Percentiles rank a stretch among this genome's conserved stretches.
phyloP scores from a whole-genome alignment of 768 basidiomycete genomes.

The Jaapia argillacea region DNA sequence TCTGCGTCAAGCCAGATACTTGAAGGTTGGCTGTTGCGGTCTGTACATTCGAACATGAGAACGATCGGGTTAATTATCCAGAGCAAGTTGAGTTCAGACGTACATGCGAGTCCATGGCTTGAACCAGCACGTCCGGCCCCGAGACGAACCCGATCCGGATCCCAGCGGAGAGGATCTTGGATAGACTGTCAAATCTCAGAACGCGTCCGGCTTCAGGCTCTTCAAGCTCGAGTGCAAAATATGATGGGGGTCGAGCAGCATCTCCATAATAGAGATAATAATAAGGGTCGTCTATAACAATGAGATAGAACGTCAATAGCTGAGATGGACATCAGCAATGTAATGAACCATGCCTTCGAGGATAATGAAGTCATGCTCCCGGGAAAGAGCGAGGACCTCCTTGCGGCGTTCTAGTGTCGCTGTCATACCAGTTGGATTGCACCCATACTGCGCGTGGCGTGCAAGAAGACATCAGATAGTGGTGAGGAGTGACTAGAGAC shows the following conservation, averaged over 20 bases:
- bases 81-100: conserved; percentile 15
- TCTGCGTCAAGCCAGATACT: conserved; percentile 52
- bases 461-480: conserved; percentile 1
- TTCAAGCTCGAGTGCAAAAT: conserved; percentile 70
- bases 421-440: conserved; percentile 82
- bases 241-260: conserved; percentile 56
- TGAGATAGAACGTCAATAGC: not conserved
- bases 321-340: not conserved
- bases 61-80: not conserved
- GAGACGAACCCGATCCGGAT: conserved; percentile 76
- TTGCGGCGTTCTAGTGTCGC: conserved; percentile 57
- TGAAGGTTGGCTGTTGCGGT: conserved; percentile 63
- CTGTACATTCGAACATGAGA: conserved; percentile 25
- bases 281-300: conserved; percentile 66
- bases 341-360: conserved; percentile 80
- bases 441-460: conserved; percentile 48
- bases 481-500: too few relatives aligned
- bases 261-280: conserved; percentile 69
- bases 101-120: conserved; percentile 64
- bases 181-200: conserved; percentile 82
- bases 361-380: conserved; percentile 69
- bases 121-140: conserved; percentile 58
- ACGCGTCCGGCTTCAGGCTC: conserved; percentile 67
- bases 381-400: conserved; percentile 62
- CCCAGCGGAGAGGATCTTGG: conserved; percentile 72